Evolutionary conservation across 495 filamentous ascomycete genomes (phyloP).

Genomic region (Achaetomiella virescens): DNA sequence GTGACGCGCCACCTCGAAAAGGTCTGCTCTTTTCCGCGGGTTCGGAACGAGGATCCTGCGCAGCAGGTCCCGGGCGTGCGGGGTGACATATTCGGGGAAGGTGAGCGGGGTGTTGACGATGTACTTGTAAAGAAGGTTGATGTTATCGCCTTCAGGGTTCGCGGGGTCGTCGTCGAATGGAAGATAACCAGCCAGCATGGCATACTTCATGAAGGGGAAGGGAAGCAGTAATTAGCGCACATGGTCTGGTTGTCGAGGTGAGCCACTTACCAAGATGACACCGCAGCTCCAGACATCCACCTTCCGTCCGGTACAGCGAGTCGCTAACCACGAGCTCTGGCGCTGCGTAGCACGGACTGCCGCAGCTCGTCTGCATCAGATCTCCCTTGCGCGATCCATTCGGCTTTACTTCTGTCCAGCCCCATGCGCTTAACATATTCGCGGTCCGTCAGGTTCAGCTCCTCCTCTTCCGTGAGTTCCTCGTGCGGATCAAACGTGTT

Average conservation of each 20-base stretch:
- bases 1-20: constrained; percentile 96
- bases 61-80: constrained; percentile 88
- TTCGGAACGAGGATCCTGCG: constrained; percentile 94
- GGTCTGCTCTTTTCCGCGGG: constrained; percentile 85
- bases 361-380: constrained; percentile 77
- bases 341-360: constrained; percentile 89
- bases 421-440: constrained; percentile 76
- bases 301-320: constrained; percentile 91
- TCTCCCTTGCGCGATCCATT: constrained; percentile 61
- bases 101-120: constrained; percentile 96
- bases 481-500: constrained; percentile 92
- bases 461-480: constrained; percentile 83
- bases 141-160: constrained; percentile 98
- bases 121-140: constrained; percentile 98
- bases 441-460: constrained; percentile 75
- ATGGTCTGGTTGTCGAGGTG: constrained; percentile 2
- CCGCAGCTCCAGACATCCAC: constrained; percentile 99
- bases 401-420: constrained; percentile 56
- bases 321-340: constrained; percentile 97
- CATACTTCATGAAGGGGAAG: constrained; percentile 76
- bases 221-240: constrained; percentile 3
- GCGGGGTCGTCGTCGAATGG: constrained; percentile 98
- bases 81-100: constrained; percentile 98
- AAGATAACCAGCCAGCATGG: constrained; percentile 97
- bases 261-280: constrained; percentile 81